These are phyloP conservation scores for Arthrobotrys sinensis DNA, from an alignment of 2,329 filamentous ascomycete genomes.

Conservation along the genomic window DNA sequence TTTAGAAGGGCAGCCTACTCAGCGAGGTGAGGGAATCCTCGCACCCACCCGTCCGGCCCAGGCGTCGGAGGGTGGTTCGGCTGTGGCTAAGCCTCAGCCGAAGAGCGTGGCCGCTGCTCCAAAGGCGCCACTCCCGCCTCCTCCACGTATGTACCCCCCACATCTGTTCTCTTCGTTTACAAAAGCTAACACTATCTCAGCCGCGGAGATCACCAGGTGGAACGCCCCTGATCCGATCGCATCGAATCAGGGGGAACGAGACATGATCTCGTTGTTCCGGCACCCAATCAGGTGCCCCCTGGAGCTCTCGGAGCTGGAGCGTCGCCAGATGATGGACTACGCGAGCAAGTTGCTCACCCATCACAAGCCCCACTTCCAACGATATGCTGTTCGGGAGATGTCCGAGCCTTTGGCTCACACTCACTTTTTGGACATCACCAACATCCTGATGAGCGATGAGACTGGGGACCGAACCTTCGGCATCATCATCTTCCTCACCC, in stretches of 20 bases:
- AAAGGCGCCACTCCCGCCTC: neutral
- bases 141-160: neutral
- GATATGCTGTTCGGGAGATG: conserved; percentile 34
- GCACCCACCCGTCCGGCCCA: neutral
- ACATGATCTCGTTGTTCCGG: conserved; percentile 35
- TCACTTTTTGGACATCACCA: conserved; percentile 32
- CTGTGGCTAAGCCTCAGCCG: neutral
- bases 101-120: conserved; percentile 4
- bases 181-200: neutral
- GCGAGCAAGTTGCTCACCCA: conserved; percentile 32
- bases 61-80: neutral
- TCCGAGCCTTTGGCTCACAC: conserved; percentile 22
- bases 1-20: neutral
- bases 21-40: conserved; percentile 2
- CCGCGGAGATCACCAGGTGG: neutral
- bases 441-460: conserved; percentile 11
- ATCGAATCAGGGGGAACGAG: conserved; percentile 23
- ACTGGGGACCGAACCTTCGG: conserved; percentile 5
- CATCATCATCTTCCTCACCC: conserved; percentile 20
- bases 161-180: neutral
- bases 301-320: conserved; percentile 25
- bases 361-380: conserved; percentile 25
- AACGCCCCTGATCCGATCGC: conserved; percentile 25
- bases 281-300: conserved; percentile 11
- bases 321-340: conserved; percentile 38